Evolutionary conservation across 208 protist species (phyloP).

Genomic region (Herpetomonas tarakana): DNA sequence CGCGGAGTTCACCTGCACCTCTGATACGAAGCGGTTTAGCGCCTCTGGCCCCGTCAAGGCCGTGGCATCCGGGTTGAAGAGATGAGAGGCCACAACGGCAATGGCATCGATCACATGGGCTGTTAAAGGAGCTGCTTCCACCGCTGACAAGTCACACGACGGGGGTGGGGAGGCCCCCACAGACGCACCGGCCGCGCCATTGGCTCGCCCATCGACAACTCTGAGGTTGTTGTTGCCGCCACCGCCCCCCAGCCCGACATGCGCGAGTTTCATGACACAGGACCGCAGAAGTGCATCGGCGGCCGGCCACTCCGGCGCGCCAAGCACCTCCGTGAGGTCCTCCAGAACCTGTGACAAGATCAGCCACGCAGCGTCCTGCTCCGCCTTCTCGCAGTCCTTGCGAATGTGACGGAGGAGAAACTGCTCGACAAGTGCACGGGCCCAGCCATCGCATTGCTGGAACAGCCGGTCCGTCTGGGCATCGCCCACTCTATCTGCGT

Average conservation of each 20-base stretch:
- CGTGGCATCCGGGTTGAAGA: neutral
- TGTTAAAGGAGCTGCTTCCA: neutral
- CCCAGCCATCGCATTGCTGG: slow-evolving; percentile 62
- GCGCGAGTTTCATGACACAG: slow-evolving; percentile 36
- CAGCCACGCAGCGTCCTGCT: slow-evolving; percentile 30
- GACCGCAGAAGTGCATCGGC: slow-evolving; percentile 69
- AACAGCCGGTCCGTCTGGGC: slow-evolving; percentile 28
- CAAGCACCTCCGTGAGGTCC: slow-evolving; percentile 70
- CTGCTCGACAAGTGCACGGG: slow-evolving; percentile 30
- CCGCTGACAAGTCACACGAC: neutral
- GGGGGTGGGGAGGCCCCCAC: neutral
- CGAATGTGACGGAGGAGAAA: slow-evolving; percentile 24
- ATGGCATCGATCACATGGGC: neutral
- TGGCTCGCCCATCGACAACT: too few species aligned
- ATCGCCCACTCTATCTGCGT: slow-evolving; percentile 10
- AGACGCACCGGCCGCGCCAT: too few species aligned
- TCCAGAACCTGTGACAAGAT: slow-evolving; percentile 51
- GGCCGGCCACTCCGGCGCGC: slow-evolving; percentile 64
- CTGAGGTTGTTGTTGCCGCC: too few species aligned
- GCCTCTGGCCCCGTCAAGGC: neutral
- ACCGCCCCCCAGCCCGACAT: slow-evolving; percentile 21
- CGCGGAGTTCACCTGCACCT: neutral
- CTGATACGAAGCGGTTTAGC: neutral
- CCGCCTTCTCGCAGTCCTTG: slow-evolving; percentile 23
- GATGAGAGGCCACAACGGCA: neutral